Percentiles rank a stretch among this genome's conserved stretches.
Evolutionary conservation across 2,329 filamentous ascomycete species (phyloP).

Genomic region (Ophioceras dolichostomum): DNA sequence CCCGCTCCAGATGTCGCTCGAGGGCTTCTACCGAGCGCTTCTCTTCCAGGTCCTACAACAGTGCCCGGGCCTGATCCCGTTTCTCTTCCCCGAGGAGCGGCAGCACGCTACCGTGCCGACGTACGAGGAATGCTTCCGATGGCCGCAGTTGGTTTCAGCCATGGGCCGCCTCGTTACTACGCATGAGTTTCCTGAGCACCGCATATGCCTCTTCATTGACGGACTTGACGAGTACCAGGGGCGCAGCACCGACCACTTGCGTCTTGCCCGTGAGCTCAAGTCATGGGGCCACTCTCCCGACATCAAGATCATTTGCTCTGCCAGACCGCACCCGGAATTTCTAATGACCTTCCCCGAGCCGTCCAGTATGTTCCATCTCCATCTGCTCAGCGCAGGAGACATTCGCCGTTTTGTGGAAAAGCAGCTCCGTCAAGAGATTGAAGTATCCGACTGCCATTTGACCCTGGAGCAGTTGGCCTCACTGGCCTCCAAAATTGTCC

Average conservation of each 20-base stretch:
- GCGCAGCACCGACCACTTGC: not conserved
- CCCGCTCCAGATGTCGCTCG: conserved; percentile 1
- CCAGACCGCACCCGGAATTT: not conserved
- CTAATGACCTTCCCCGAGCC: not conserved
- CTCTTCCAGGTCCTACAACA: conserved; percentile 2
- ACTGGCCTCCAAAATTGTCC: not conserved
- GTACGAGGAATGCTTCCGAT: not conserved
- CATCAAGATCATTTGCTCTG: not conserved
- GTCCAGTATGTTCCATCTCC: not conserved
- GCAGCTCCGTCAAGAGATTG: not conserved
- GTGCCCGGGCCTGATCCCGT: conserved; percentile 2
- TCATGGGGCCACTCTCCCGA: not conserved
- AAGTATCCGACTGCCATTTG: not conserved
- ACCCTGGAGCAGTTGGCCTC: not conserved
- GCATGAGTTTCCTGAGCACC: not conserved
- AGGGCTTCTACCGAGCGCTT: conserved; percentile 3
- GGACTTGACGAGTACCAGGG: conserved; percentile 3
- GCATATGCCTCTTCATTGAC: conserved; percentile 4
- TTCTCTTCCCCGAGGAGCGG: not conserved
- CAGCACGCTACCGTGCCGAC: not conserved
- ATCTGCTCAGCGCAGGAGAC: not conserved
- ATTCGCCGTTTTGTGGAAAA: not conserved
- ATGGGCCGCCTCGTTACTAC: not conserved
- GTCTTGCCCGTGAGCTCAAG: not conserved
- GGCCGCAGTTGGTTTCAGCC: not conserved